Percentiles rank a stretch among this genome's conserved stretches.
Conservation (phyloP, 805 yeast species). For the Candida takata region DNA sequence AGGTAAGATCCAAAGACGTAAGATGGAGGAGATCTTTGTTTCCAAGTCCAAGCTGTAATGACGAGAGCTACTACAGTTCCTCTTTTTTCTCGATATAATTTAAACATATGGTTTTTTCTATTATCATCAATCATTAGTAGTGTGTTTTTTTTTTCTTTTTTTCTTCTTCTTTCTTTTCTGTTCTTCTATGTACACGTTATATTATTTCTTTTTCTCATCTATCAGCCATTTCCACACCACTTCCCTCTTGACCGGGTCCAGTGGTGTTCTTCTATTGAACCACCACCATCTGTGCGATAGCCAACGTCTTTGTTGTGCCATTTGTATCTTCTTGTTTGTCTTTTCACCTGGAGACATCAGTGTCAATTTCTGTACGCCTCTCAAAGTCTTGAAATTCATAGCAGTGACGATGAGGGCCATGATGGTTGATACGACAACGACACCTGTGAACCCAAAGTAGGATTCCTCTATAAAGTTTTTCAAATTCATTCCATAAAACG, state of each 20-base stretch:
- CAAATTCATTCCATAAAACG: constrained; percentile 84
- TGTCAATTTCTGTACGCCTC: constrained; percentile 59
- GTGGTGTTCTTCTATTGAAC: constrained; percentile 1
- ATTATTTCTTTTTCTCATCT: constrained; percentile 34
- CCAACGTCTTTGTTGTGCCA: constrained; percentile 2
- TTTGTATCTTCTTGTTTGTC: constrained; percentile 1
- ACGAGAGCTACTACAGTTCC: neutral
- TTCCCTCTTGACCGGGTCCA: constrained; percentile 29
- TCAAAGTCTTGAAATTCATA: constrained; percentile 48
- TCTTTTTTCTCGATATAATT: neutral
- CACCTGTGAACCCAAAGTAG: constrained; percentile 51
- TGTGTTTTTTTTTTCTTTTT: too few species aligned
- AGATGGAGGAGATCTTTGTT: constrained; percentile 47
- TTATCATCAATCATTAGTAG: neutral
- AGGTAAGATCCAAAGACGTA: constrained; percentile 67
- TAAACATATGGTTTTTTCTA: neutral
- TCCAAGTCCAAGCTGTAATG: constrained; percentile 26
- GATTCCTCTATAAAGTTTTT: constrained; percentile 73
- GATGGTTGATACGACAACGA: constrained; percentile 43
- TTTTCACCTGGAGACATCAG: constrained; percentile 35
- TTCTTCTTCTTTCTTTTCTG: too few species aligned
- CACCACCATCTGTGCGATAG: constrained; percentile 10
- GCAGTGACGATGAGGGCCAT: constrained; percentile 50
- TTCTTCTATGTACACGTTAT: constrained; percentile 1
- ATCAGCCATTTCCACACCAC: constrained; percentile 51